A percentile compares a stretch with the other conserved stretches of the same genome.
Conservation (phyloP, 306 rosid species). For the Aeschynomene evenia region DNA sequence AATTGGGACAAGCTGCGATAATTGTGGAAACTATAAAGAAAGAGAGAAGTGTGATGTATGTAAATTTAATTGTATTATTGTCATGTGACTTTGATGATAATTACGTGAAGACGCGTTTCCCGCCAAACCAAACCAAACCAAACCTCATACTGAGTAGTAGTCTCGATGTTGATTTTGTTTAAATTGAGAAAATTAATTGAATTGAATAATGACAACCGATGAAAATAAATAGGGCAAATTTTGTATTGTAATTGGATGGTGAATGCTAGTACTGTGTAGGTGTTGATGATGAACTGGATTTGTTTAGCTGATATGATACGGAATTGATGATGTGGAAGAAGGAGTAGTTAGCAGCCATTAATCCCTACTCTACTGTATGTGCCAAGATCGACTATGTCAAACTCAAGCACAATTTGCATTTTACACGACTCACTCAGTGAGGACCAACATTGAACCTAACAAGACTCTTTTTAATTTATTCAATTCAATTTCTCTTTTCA, state of each 20-base stretch:
- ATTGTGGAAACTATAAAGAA: conserved; percentile 32
- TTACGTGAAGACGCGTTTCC: not conserved
- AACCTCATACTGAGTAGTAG: too few relatives aligned
- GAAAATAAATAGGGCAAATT: not conserved
- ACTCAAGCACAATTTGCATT: not conserved
- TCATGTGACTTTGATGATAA: conserved; percentile 25
- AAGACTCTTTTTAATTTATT: not conserved
- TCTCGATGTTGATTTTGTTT: not conserved
- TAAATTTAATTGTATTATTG: conserved; percentile 7
- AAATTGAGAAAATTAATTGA: not conserved
- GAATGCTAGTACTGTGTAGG: not conserved
- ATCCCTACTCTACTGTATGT: too few relatives aligned
- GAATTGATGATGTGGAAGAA: not conserved
- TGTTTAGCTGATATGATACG: not conserved
- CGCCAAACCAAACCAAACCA: too few relatives aligned
- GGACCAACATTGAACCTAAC: not conserved
- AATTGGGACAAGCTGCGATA: conserved; percentile 27
- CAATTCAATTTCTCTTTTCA: not conserved
- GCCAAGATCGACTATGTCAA: not conserved
- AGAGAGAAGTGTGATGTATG: not conserved
- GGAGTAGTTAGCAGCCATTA: too few relatives aligned
- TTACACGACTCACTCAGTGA: not conserved
- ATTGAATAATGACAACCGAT: not conserved
- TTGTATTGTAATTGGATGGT: conserved; percentile 8
- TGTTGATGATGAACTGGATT: not conserved